Conservation (phyloP, 1,139 yeast species). For the Magnusiomyces tetraspermus region DNA sequence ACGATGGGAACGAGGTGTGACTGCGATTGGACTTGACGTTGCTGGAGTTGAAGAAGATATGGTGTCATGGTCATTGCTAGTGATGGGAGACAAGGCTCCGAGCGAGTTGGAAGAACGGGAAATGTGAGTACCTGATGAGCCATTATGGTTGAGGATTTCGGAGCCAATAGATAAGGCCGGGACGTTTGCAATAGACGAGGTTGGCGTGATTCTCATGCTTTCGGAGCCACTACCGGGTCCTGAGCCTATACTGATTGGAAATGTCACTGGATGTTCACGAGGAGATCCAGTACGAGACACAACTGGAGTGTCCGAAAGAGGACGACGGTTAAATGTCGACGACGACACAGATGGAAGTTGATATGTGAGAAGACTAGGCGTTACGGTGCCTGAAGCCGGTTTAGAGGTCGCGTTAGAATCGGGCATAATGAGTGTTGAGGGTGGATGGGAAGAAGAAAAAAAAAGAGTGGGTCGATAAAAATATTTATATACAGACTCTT, state of each 20-base stretch:
- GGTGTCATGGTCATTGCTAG: background rate
- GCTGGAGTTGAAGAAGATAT: background rate
- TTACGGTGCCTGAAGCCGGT: background rate
- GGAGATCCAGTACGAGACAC: constrained; percentile 12
- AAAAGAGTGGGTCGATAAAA: too few species aligned
- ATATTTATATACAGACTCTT: too few species aligned
- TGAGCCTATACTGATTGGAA: constrained; percentile 1
- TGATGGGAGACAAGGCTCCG: background rate
- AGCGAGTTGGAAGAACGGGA: background rate
- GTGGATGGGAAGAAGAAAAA: too few species aligned
- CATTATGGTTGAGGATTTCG: background rate
- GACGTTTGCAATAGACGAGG: background rate
- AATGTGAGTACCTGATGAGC: background rate
- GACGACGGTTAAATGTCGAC: constrained; percentile 10
- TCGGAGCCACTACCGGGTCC: constrained; percentile 9
- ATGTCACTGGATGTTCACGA: background rate
- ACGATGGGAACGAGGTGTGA: constrained; percentile 19
- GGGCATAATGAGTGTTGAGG: background rate
- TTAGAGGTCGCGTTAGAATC: background rate
- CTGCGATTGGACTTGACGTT: background rate
- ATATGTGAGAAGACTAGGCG: background rate
- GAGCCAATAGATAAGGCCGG: background rate
- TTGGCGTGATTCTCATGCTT: background rate
- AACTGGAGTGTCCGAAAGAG: constrained; percentile 14
- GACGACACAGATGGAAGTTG: background rate